Conservation (phyloP, 2,329 filamentous ascomycete genomes). For the Helicocarpus griseus region DNA sequence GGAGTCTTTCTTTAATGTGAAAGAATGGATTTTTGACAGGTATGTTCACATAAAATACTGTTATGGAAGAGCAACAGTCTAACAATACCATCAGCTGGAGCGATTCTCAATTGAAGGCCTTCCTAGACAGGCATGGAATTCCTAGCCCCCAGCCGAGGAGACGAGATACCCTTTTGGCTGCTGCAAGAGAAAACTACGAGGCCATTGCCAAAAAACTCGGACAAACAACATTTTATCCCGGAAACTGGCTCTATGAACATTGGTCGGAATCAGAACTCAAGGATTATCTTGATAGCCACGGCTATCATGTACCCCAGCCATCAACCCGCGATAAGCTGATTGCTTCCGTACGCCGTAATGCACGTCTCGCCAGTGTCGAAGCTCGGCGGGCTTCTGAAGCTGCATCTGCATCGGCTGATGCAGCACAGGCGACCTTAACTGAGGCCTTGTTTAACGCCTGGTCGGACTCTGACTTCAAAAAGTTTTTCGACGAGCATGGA, state of each 20-base stretch:
- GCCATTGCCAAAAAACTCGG: slow-evolving; percentile 62
- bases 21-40: slow-evolving; percentile 87
- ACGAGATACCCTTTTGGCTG: slow-evolving; percentile 69
- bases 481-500: slow-evolving; percentile 83
- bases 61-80: slow-evolving; percentile 19
- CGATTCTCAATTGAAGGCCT: slow-evolving; percentile 86
- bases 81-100: slow-evolving; percentile 57
- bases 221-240: slow-evolving; percentile 76
- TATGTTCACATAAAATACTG: slow-evolving; percentile 24
- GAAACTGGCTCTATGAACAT: slow-evolving; percentile 82
- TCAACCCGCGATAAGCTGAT: slow-evolving; percentile 78
- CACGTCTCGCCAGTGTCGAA: slow-evolving; percentile 65
- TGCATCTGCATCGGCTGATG: slow-evolving; percentile 55
- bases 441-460: slow-evolving; percentile 82
- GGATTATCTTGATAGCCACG: slow-evolving; percentile 82
- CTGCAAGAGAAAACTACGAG: slow-evolving; percentile 74
- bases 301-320: slow-evolving; percentile 77
- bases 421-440: slow-evolving; percentile 64
- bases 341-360: slow-evolving; percentile 81
- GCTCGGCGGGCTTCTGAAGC: slow-evolving; percentile 51
- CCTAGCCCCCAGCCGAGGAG: slow-evolving; percentile 79
- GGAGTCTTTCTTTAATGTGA: slow-evolving; percentile 60
- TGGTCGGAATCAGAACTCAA: slow-evolving; percentile 95
- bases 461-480: slow-evolving; percentile 83
- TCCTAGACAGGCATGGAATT: slow-evolving; percentile 80